Evolutionary conservation across 2,329 filamentous ascomycete genomes (phyloP), one percentile per base, ranked within the genome.

Genomic region (Calcarisporium arbuscula): DNA sequence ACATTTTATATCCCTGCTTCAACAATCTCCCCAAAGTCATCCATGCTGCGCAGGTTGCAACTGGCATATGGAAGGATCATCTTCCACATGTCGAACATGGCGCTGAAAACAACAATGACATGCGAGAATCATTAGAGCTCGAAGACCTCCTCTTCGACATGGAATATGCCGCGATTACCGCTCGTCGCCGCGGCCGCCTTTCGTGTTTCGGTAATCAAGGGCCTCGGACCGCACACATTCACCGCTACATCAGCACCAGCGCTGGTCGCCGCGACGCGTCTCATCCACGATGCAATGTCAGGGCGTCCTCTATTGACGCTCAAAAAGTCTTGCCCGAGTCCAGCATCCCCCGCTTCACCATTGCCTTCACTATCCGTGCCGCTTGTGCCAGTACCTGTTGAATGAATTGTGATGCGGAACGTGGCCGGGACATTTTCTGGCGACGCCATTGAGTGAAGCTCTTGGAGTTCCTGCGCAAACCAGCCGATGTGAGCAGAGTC

Each of bases 211-310:
- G 10, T 14, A 3, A 25, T 14, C 22, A 25, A 10, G 10, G 10
- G 10, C 22, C 22, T 25, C 10, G 22, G 22, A 25, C 22, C 22
- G 22, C 22, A 25, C 11, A 38, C 18, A n/a, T 23, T 38, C 3
- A 38, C 31, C 12, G 25, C 30, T 2, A 27, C 27, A 30, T 38
- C 35, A 20, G 28, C 16, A 2, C 35, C 30, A 9, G 27, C 4
- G n/a, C 21, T n/a, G n/a, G n/a, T n/a, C n/a, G n/a, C n/a, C n/a
- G n/a, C n/a, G n/a, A n/a, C n/a, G n/a, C n/a, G n/a, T n/a, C n/a
- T n/a, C n/a, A n/a, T n/a, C n/a, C n/a, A n/a, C n/a, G n/a, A n/a
- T n/a, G n/a, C n/a, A n/a, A n/a, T n/a, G n/a, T n/a, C n/a, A n/a
- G n/a, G n/a, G n/a, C n/a, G n/a, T n/a, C n/a, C n/a, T n/a, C n/a